Base-by-base conservation (phyloP, 768 basidiomycete genomes). In the Leccinum disarticulatum region DNA sequence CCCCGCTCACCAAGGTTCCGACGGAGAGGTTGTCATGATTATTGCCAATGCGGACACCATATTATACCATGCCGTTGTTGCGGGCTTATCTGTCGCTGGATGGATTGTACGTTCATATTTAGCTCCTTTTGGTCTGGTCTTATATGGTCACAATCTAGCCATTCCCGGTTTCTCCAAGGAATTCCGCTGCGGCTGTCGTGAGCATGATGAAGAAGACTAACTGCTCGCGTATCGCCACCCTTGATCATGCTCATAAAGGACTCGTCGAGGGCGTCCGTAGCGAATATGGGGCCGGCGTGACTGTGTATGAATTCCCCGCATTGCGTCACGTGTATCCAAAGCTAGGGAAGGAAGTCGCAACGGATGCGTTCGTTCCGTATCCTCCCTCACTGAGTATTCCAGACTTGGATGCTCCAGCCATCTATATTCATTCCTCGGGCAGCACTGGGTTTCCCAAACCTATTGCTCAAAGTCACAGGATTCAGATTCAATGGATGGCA, bases 391-490 rank as follows among this genome's bases (percentile, higher is more conserved):
- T 22, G 28, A 56, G 15, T 38, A 61, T 58, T 9, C 64, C 69
- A 8, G 68, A 70, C 9, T 56, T 68, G 25, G 77, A 79, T 57
- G 63, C 73, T 2, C 75, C 78, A 15, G 77, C 76, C 0, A 55
- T 80, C 15, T 79, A 82, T n/a, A 61, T 82, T 54, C 81, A 82
- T 60, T 80, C 81, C 0, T 82, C 79, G 4, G 81, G 81, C 13
- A 81, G 81, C 6, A 81, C 80, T 3, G 81, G 80, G n/a, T 70
- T 80, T 38, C 81, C 81, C 1, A 82, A 82, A 64, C 74, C 80
- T 1, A 77, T 82, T 30, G 61, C 72, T 3, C 71, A 77, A 46
- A 77, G 69, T 1, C 69, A 77, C 55, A 68, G 65, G 28, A 65
- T 66, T 9, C 55, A 78, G 25, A 54, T 70, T 3, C 73, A 80